Conservation (phyloP, 2,329 filamentous ascomycete species). For the Claviceps maximensis region DNA sequence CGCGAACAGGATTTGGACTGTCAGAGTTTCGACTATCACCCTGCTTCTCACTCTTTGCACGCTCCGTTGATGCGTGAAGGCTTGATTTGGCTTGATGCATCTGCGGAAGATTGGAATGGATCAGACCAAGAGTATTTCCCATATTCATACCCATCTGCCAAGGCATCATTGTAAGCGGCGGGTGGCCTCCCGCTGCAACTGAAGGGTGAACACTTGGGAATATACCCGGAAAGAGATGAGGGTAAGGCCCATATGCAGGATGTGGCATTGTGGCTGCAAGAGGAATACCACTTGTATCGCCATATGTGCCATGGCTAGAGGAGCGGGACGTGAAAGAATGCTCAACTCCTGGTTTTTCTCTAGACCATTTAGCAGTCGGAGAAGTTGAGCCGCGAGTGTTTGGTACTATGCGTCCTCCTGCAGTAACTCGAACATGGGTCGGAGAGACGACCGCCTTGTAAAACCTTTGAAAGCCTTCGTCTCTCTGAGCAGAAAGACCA, state of each 20-base stretch:
- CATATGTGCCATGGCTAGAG: conserved; percentile 8
- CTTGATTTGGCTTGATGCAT: conserved; percentile 7
- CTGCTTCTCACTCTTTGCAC: conserved; percentile 15
- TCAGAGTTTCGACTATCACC: conserved; percentile 19
- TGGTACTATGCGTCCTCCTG: conserved; percentile 53
- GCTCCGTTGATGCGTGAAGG: conserved; percentile 12
- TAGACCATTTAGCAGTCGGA: conserved; percentile 36
- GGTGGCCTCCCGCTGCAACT: conserved; percentile 17
- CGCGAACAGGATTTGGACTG: conserved; percentile 18
- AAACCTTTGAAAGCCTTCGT: conserved; percentile 54
- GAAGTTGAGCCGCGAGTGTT: conserved; percentile 44
- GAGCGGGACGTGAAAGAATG: conserved; percentile 8
- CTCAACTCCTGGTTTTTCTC: conserved; percentile 23
- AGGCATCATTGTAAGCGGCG: conserved; percentile 25
- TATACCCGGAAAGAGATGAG: conserved; percentile 20
- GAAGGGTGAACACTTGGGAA: conserved; percentile 17
- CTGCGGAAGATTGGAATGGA: conserved; percentile 13
- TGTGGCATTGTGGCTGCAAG: conserved; percentile 11
- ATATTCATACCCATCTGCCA: conserved; percentile 27
- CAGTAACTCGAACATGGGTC: conserved; percentile 53
- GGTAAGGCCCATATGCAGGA: conserved; percentile 16
- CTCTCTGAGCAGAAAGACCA: conserved; percentile 39
- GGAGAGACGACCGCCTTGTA: conserved; percentile 56
- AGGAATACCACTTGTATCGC: conserved; percentile 5
- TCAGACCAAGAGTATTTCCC: conserved; percentile 15